Evolutionary conservation across 768 basidiomycete species (phyloP).

Genomic region (Mrakia hoshinonis): DNA sequence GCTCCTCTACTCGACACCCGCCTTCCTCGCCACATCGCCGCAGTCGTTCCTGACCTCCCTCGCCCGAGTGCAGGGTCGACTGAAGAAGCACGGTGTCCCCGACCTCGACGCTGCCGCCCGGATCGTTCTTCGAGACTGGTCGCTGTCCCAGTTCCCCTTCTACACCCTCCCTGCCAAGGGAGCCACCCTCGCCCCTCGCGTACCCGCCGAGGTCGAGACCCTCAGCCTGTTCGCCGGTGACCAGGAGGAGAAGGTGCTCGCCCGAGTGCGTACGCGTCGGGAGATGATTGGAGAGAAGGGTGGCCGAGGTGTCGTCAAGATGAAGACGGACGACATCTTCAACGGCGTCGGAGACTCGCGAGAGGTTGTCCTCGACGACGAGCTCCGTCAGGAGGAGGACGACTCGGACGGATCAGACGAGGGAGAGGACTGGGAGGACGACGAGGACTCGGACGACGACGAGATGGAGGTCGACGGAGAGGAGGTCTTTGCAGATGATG

Average conservation of each 20-base stretch:
- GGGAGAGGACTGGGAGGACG: conserved; percentile 37
- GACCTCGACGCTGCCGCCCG: conserved; percentile 69
- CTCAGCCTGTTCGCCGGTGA: conserved; percentile 46
- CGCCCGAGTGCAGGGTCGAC: conserved; percentile 62
- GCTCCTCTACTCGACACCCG: conserved; percentile 76
- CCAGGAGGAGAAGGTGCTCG: conserved; percentile 50
- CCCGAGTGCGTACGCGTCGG: conserved; percentile 45
- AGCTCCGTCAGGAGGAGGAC: conserved; percentile 27
- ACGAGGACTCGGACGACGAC: conserved; percentile 36
- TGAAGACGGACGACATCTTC: conserved; percentile 41
- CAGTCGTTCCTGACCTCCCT: conserved; percentile 66
- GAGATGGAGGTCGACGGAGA: conserved; percentile 44
- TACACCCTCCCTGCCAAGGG: conserved; percentile 54
- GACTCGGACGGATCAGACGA: conserved; percentile 43
- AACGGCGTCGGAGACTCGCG: conserved; percentile 41
- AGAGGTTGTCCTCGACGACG: conserved; percentile 43
- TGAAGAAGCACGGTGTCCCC: conserved; percentile 69
- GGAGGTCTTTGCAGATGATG: too few relatives aligned
- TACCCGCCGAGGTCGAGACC: conserved; percentile 33
- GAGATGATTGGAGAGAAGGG: conserved; percentile 59
- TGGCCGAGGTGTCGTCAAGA: conserved; percentile 53
- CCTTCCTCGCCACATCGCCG: conserved; percentile 59
- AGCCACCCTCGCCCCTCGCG: conserved; percentile 23
- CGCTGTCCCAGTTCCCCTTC: conserved; percentile 59
- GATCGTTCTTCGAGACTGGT: conserved; percentile 78